Percentiles rank a stretch among this genome's conserved stretches.
phyloP scores from a whole-genome alignment of 2,329 filamentous ascomycete genomes.

The Scedosporium aurantiacum region DNA sequence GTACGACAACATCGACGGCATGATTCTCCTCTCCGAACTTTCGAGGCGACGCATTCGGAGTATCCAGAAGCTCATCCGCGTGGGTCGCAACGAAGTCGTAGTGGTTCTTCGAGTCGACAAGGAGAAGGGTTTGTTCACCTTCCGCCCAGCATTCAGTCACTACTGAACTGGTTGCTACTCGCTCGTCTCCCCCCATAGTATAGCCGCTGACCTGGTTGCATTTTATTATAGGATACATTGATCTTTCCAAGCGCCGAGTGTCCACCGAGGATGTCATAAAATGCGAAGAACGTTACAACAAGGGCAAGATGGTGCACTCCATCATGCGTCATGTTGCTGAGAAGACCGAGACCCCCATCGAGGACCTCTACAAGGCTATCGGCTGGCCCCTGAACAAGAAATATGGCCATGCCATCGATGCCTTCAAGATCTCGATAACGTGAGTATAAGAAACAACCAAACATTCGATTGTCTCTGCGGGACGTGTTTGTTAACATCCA shows the following conservation, averaged over 20 bases:
- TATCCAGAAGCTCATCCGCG: conserved; percentile 98
- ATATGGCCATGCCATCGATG: conserved; percentile 92
- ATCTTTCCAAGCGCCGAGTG: conserved; percentile 95
- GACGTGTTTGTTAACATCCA: neutral
- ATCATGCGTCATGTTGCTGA: conserved; percentile 99
- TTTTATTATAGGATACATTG: conserved; percentile 60
- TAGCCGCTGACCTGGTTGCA: neutral
- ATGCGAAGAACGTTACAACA: conserved; percentile 99
- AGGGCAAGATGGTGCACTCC: conserved; percentile 98
- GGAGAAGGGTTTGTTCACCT: conserved; percentile 64
- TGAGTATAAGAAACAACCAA: conserved; percentile 29
- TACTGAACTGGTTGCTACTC: neutral
- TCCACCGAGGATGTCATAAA: conserved; percentile 96
- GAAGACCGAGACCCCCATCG: conserved; percentile 90
- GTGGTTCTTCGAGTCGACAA: conserved; percentile 98
- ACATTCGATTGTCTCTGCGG: neutral
- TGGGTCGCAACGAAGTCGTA: conserved; percentile 96
- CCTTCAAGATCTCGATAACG: conserved; percentile 99
- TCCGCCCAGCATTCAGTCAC: neutral
- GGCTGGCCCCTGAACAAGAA: conserved; percentile 97
- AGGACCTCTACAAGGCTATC: conserved; percentile 86
- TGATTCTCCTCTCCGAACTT: conserved; percentile 96
- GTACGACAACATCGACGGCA: conserved; percentile 99
- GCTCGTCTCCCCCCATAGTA: neutral
- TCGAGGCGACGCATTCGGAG: conserved; percentile 95